Base-by-base conservation (phyloP, 176 grass and related monocot genomes). In the Oryza meridionalis region DNA sequence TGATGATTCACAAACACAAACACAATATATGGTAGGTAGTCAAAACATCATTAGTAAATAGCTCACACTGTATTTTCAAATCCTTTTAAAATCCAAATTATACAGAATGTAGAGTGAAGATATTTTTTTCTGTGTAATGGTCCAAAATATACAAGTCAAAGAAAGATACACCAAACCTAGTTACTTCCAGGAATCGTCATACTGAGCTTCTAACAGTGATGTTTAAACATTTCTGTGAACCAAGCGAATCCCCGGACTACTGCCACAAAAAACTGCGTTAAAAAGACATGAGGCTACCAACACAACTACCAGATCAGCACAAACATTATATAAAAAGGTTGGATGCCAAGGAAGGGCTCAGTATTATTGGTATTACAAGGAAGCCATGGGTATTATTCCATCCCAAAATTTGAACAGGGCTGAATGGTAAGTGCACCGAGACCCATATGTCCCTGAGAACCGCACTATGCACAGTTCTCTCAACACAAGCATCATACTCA, bases 21-120 rank as follows among this genome's bases (percentile, higher is more conserved):
- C 53, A 77, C 21, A 81, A 38, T 11, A 70, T 26, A 63, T 4
- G 10, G 4, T 44, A 72, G 7, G 31, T 46, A 43, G 59, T 65
- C 38, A 47, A 59, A 78, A 11, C 50, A 76, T 40, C 14, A 69
- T 15, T 63, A 77, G 8, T 55, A 73, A 78, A 78, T 66, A 47
- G 38, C 24, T 67, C 24, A 76, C 65, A 35, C 42, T 76, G n/a
- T 26, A 77, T 15, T 42, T 44, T 64, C 3, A 5, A 85, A 77
- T 31, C 65, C 38, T 21, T 42, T 80, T 73, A 44, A 46, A 76
- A 81, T 29, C n/a, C 76, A 75, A 9, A 12, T 9, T 70, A 25
- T 63, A 24, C 22, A 75, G 15, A 77, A 22, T 47, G 24, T 50
- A 65, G 43, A 65, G 32, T 27, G 29, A 64, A 47, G 37, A 67